Evolutionary conservation across 305 asterid genomes (phyloP), one percentile per base, ranked within the genome.

Genomic region (Coffea humblotiana): DNA sequence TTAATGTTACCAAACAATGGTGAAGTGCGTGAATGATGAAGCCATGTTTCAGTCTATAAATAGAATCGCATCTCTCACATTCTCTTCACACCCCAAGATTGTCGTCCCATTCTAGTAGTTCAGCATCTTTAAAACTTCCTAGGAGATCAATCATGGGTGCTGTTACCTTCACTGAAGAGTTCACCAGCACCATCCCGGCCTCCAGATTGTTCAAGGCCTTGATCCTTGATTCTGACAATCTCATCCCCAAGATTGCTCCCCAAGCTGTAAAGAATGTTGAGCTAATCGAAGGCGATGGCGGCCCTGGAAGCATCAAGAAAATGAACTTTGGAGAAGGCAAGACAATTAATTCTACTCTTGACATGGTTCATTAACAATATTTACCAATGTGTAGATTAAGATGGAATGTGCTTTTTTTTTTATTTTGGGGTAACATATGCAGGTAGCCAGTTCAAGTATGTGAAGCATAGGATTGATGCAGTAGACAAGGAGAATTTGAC

Each of bases 271-370:
- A 81, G 75, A 85, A 80, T 29, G 82, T 86, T 48, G 85, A 89
- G 67, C 69, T n/a, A 64, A 23, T 88, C 0, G 76, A 90, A 43
- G 97, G 97, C 10, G 82, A 90, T 29, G 97, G 97, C 0, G 95
- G 92, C 4, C 88, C 87, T 35, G 95, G 94, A 80, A 87, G 87
- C 82, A 64, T 91, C 79, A 88, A 83, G 60, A 52, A 78, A 52
- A 56, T 85, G 56, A 88, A 83, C 72, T 91, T 85, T 37, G 69
- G 81, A 3, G 90, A 92, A 85, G 94, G 94, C 74, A 25, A 70
- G 75, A 13, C 29, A 2, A 2, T 70, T 45, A 40, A 40, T 40
- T 71, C 35, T 21, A 60, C 2, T 37, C 11, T 49, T 23, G 11
- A 65, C 43, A 65, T 49, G 52, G 19, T 29, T 51, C 73, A 47